Evolutionary conservation across 2,329 filamentous ascomycete species (phyloP), one percentile per base, ranked within the genome.

Genomic region (Clarireedia hainanense): DNA sequence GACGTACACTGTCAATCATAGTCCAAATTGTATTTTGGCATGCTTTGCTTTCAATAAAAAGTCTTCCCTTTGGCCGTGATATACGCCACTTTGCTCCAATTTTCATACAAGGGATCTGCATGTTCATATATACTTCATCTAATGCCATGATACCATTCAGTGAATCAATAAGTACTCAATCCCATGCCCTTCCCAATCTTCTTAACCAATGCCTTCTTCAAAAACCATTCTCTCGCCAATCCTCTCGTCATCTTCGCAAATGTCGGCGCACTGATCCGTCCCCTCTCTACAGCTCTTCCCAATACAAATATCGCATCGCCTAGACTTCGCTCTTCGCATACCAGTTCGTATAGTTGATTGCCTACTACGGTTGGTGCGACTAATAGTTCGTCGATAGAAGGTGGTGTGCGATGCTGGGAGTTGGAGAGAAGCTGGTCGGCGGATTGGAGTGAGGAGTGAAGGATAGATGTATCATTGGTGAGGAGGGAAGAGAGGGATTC

Each of bases 301-400:
- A 95, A 75, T 60, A 91, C 85, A 67, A 94, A 95, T 60, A 97
- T 83, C 2, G 90, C 88, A 69, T 96, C 92, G 34, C 86, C 87
- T 48, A 95, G 80, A 2, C 88, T 91, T 62, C 86, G 80, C 73
- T 96, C 92, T 68, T 99, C 94, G 1, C 91, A 90, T 27, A 91
- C 89, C 2, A 95, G 76, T 48, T 85, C 84, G 71, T 97, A 99
- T 23, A 99, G 75, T 75, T 99, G 94, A 62, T 92, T 91, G 0
- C 88, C 89, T 4, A 96, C 94, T 1, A 96, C 86, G 0, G 90
- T 96, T 0, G 92, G 91, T 3, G 91, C 90, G n/a, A 96, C 89
- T 2, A 99, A 77, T 36, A 97, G 79, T 58, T 95, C 91, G 69
- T 99, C 94, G 49, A 97, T 86, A 48, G 85, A 82, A 0, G 91